Percentiles rank a stretch among this genome's conserved stretches.
Evolutionary conservation across 305 asterid species (phyloP).

Genomic region (Fraxinus albicans): DNA sequence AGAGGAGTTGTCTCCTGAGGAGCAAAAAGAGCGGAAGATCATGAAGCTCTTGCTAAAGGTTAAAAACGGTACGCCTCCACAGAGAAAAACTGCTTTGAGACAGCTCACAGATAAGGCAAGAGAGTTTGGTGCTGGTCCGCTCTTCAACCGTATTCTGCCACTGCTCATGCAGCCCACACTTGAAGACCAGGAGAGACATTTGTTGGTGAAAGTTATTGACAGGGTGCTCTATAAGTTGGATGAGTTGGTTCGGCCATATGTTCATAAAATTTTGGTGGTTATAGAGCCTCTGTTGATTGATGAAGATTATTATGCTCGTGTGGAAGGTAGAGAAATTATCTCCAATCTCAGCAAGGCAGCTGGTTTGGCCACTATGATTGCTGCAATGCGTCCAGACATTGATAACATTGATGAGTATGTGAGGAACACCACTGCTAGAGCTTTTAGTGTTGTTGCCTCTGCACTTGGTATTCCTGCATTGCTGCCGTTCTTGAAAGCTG

Average conservation of each 20-base stretch:
- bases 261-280: constrained; percentile 94
- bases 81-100: constrained; percentile 95
- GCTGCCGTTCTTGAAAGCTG: constrained; percentile 88
- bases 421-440: constrained; percentile 96
- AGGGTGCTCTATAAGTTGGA: constrained; percentile 93
- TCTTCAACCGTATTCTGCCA: constrained; percentile 84
- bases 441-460: constrained; percentile 96
- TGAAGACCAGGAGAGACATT: constrained; percentile 93
- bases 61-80: constrained; percentile 98
- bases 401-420: constrained; percentile 97
- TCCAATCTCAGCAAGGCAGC: constrained; percentile 98
- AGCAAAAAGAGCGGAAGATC: constrained; percentile 88
- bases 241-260: constrained; percentile 91
- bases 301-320: constrained; percentile 95
- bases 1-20: constrained; percentile 68
- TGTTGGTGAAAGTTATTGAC: constrained; percentile 90
- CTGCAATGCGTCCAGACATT: constrained; percentile 99
- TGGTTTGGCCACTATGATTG: constrained; percentile 98
- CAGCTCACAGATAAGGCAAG: constrained; percentile 96
- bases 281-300: constrained; percentile 91
- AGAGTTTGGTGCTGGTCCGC: constrained; percentile 93
- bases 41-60: constrained; percentile 90
- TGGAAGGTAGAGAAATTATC: constrained; percentile 95
- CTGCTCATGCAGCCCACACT: constrained; percentile 96
- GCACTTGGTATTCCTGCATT: constrained; percentile 96